A percentile compares a stretch with the other conserved stretches of the same genome.
These are phyloP conservation scores for Aspergillus leporis DNA, from an alignment of 495 filamentous ascomycete species.

Conservation along the genomic window DNA sequence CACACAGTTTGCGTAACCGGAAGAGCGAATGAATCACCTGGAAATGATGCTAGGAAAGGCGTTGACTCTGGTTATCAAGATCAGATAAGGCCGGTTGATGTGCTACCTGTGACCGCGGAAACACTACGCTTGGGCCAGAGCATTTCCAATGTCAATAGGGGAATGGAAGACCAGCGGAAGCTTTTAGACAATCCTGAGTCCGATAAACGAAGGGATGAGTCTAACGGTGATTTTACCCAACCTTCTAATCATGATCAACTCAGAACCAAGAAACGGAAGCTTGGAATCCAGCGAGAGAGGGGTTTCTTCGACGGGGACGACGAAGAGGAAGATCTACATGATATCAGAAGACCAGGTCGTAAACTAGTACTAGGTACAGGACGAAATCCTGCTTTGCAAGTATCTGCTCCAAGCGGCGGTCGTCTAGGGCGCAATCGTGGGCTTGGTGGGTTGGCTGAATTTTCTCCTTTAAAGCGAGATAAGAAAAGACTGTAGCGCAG, in stretches of 20 bases:
- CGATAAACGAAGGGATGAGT: constrained; percentile 5
- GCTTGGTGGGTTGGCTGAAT: constrained; percentile 49
- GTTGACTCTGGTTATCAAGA: background rate
- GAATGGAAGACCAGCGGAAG: constrained; percentile 6
- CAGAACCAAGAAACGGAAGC: constrained; percentile 76
- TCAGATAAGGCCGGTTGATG: background rate
- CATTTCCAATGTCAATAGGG: background rate
- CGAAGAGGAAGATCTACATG: constrained; percentile 40
- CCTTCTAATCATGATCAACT: constrained; percentile 41
- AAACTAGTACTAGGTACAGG: constrained; percentile 29
- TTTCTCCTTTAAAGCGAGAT: constrained; percentile 83
- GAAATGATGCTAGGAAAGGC: constrained; percentile 1
- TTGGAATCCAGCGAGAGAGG: constrained; percentile 59
- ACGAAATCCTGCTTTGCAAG: constrained; percentile 21
- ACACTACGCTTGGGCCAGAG: background rate
- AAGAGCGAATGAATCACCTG: background rate
- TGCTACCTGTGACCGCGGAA: background rate
- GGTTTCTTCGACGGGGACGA: constrained; percentile 80
- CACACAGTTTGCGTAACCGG: constrained; percentile 3
- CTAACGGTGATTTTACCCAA: constrained; percentile 3
- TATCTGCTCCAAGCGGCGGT: constrained; percentile 18
- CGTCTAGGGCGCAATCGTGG: constrained; percentile 18
- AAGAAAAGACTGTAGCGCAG: constrained; percentile 45
- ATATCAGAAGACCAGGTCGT: constrained; percentile 32
- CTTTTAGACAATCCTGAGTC: constrained; percentile 4